Percentiles rank a stretch among this genome's conserved stretches.
Conservation (phyloP, 352 stramenopile genomes). For the Globisporangium mamillatum region DNA sequence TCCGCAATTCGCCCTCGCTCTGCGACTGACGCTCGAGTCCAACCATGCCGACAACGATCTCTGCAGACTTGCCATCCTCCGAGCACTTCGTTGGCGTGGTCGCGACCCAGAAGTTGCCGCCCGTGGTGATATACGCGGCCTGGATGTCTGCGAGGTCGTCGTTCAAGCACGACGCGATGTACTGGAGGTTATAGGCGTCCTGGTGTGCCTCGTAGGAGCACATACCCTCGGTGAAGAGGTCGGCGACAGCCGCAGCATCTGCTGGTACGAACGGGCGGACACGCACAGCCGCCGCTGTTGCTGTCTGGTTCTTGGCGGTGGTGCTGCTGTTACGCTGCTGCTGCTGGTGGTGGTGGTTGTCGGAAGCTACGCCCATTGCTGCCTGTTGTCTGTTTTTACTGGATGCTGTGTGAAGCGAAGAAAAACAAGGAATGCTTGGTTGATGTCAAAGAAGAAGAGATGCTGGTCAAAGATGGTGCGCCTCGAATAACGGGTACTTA, state of each 20-base stretch:
- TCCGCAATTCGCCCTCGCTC: conserved; percentile 11
- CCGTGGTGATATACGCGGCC: conserved; percentile 18
- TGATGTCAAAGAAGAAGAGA: not conserved
- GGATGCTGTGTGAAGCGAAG: not conserved
- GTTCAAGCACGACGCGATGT: conserved; percentile 25
- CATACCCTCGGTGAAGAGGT: conserved; percentile 35
- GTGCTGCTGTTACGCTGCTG: not conserved
- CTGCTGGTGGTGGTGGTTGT: not conserved
- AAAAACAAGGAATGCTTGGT: not conserved
- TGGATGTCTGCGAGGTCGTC: conserved; percentile 34
- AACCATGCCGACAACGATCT: conserved; percentile 19
- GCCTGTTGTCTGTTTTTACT: not conserved
- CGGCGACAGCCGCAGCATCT: conserved; percentile 6
- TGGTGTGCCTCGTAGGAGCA: conserved; percentile 27
- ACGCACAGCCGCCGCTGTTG: not conserved
- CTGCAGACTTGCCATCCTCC: not conserved
- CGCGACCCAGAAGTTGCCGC: conserved; percentile 39
- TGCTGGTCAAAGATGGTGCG: not conserved
- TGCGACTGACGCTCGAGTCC: conserved; percentile 7
- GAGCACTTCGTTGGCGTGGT: conserved; percentile 3
- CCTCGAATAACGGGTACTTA: not conserved
- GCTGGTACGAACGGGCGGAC: conserved; percentile 13
- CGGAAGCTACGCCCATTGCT: not conserved
- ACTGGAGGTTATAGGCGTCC: conserved; percentile 25
- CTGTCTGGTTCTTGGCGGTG: not conserved